Percentiles rank a stretch among this genome's conserved stretches.
Conservation (phyloP, 495 filamentous ascomycete genomes). For the Lepraria neglecta region DNA sequence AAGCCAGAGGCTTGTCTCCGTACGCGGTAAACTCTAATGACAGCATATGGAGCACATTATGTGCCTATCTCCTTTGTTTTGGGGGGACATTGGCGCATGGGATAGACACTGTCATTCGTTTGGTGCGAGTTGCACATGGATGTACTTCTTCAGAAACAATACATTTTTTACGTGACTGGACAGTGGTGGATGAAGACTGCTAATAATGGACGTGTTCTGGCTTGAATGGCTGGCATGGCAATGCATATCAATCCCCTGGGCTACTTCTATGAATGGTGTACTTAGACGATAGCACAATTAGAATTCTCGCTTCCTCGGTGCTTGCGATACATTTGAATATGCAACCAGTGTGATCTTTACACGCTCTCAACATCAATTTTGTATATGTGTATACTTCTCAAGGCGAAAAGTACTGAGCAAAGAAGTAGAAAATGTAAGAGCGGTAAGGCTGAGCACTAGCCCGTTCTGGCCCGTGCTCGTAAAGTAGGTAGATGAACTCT, state of each 20-base stretch:
- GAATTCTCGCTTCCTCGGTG: slow-evolving; percentile 9
- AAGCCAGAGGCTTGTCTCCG: slow-evolving; percentile 16
- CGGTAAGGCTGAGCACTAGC: slow-evolving; percentile 11
- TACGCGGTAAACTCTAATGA: slow-evolving; percentile 26
- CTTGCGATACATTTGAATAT: background rate
- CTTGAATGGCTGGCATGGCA: slow-evolving; percentile 17
- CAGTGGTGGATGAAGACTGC: slow-evolving; percentile 9
- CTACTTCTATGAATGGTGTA: slow-evolving; percentile 14
- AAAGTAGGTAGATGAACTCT: background rate
- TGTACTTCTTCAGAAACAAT: slow-evolving; percentile 22
- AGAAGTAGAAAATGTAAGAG: background rate
- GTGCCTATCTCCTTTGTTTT: slow-evolving; percentile 6
- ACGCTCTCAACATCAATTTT: background rate
- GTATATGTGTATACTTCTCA: too few relatives aligned
- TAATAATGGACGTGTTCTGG: slow-evolving; percentile 21
- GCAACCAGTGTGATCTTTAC: background rate
- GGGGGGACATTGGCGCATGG: slow-evolving; percentile 22
- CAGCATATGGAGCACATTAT: slow-evolving; percentile 22
- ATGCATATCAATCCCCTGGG: slow-evolving; percentile 14
- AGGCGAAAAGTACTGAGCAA: background rate
- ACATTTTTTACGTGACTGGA: slow-evolving; percentile 14
- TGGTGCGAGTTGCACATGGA: slow-evolving; percentile 21
- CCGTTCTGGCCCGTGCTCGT: too few relatives aligned
- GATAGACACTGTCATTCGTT: slow-evolving; percentile 27
- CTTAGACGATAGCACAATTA: slow-evolving; percentile 15